Conservation (phyloP, 768 basidiomycete species). For the Gautieria morchelliformis region DNA sequence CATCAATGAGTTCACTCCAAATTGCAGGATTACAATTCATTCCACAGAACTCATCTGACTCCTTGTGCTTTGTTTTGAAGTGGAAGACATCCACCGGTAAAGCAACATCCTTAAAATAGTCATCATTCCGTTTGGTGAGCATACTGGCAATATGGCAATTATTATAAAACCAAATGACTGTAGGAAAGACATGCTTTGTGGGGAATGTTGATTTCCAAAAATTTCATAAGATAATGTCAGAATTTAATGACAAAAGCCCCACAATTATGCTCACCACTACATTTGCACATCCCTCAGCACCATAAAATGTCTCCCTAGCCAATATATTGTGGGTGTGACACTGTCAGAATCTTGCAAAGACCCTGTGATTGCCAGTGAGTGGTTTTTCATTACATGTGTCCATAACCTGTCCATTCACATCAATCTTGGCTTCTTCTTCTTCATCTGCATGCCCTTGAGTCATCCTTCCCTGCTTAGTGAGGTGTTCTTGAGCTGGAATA, state of each 20-base stretch:
- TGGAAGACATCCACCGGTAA: conserved; percentile 18
- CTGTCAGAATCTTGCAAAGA: conserved; percentile 20
- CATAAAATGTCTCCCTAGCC: conserved; percentile 24
- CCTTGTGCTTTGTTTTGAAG: conserved; percentile 16
- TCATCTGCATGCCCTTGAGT: conserved; percentile 3
- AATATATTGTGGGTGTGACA: conserved; percentile 26
- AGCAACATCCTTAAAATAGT: conserved; percentile 7
- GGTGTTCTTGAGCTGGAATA: conserved; percentile 12
- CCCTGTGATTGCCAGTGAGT: conserved; percentile 14
- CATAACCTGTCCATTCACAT: conserved; percentile 1
- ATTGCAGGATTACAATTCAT: conserved; percentile 12
- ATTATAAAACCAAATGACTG: conserved; percentile 15
- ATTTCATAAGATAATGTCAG: neutral
- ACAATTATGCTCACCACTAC: conserved; percentile 14
- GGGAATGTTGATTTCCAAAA: neutral
- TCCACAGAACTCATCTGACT: conserved; percentile 12
- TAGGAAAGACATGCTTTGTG: neutral
- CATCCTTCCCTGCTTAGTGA: conserved; percentile 6
- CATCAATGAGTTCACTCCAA: conserved; percentile 7
- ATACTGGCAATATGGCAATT: conserved; percentile 13
- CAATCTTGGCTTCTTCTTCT: conserved; percentile 13
- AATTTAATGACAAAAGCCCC: neutral
- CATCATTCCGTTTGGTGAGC: neutral
- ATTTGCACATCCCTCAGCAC: conserved; percentile 22
- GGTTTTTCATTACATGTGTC: conserved; percentile 17